Base-by-base conservation (phyloP, 192 early-diverging fungal genomes). In the Podila minutissima region DNA sequence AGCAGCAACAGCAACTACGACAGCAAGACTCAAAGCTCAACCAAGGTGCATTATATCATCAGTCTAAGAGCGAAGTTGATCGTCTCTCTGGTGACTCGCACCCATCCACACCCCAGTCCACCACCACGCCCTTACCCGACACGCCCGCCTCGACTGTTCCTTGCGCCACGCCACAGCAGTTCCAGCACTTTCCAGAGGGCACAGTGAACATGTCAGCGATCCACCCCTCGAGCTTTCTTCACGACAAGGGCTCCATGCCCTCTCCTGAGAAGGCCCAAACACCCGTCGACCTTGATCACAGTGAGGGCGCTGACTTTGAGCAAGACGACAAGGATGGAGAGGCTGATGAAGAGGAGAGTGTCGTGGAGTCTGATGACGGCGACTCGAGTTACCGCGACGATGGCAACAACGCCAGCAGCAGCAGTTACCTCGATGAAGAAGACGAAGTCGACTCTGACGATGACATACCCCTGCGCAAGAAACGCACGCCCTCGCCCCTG, bases 161-260 rank as follows among this genome's bases (percentile, higher is more conserved):
- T 46, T 17, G 8, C 13, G 12, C 41, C 41, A 46, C 41, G 8
- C 41, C 26, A 32, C 29, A 31, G 59, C 59, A 24, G 17, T 19
- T 32, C 22, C 59, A 61, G 59, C 15, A 61, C 53, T 55, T 55
- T 55, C 53, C 53, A 26, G 53, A 55, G 20, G 53, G 53, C 8
- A 55, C 53, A 55, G 53, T 55, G 20, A 24, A n/a, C 53, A 8
- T 55, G 53, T 55, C 24, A 11, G 53, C 53, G n/a, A 55, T 55
- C 24, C 53, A 55, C 6, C 31, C 59, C 24, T 61, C 59, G 15
- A 31, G 26, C 29, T 17, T 35, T 9, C 2, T 19, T 26, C 12
- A 32, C 19, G 29, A 61, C 59, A 28, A 33, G 22, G 33, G 26
- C 26, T 26, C 15, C 8, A 17, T 11, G 24, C 7, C 3, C 53